Percentiles rank a stretch among this genome's conserved stretches.
These are phyloP conservation scores for Fagopyrum homotropicum DNA, from an alignment of 148 eudicot genomes.

Conservation along the genomic window DNA sequence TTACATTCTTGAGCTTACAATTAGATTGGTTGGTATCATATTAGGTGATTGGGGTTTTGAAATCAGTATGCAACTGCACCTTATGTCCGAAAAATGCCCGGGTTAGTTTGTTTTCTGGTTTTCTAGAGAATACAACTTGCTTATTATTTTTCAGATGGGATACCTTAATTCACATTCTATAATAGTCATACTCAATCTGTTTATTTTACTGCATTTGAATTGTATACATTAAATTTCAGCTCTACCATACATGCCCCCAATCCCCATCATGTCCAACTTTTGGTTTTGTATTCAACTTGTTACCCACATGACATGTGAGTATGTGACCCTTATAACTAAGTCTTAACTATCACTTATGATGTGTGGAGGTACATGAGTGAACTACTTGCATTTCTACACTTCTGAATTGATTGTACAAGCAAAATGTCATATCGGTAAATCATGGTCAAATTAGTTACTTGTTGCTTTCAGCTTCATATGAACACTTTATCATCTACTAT, in stretches of 20 bases:
- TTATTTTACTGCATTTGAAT: too few relatives aligned
- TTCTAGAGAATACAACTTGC: too few relatives aligned
- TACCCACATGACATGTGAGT: background rate
- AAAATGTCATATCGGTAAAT: background rate
- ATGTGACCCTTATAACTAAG: background rate
- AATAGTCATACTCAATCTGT: background rate
- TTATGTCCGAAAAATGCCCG: too few relatives aligned
- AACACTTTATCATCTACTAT: background rate
- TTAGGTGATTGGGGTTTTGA: too few relatives aligned
- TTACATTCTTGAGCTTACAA: too few relatives aligned
- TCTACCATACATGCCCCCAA: background rate
- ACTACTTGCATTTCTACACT: background rate
- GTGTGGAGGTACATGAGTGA: conserved; percentile 5
- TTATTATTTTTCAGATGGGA: too few relatives aligned
- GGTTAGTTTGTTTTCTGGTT: too few relatives aligned
- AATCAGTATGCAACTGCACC: too few relatives aligned
- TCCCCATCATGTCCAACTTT: background rate
- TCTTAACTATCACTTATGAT: background rate
- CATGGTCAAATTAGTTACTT: background rate
- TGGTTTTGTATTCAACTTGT: background rate
- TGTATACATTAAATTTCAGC: background rate
- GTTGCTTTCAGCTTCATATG: background rate
- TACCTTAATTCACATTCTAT: background rate
- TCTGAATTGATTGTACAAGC: background rate
- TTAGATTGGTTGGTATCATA: too few relatives aligned